Conservation (phyloP, 2,329 filamentous ascomycete genomes). For the Penicillium sp. region DNA sequence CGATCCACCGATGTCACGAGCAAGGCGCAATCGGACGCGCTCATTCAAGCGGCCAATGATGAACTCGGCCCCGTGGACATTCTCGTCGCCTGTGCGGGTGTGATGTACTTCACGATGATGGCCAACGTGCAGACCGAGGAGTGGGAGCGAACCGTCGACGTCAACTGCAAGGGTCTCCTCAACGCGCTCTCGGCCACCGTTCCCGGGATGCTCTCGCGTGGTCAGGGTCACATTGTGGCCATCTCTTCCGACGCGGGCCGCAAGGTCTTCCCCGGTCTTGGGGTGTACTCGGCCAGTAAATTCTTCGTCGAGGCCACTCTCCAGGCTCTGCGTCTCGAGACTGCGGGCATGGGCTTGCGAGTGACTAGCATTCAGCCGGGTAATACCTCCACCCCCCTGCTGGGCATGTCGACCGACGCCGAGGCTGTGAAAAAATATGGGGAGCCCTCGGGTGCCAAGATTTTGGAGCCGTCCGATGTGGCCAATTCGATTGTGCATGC, state of each 20-base stretch:
- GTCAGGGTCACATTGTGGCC: conserved; percentile 67
- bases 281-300: conserved; percentile 76
- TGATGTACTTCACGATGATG: conserved; percentile 91
- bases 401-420: conserved; percentile 67
- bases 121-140: conserved; percentile 65
- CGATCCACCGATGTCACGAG: conserved; percentile 69
- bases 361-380: conserved; percentile 73
- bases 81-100: conserved; percentile 71
- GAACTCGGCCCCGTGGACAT: conserved; percentile 69
- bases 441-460: conserved; percentile 66
- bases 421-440: conserved; percentile 76
- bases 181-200: conserved; percentile 65
- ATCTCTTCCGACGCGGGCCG: conserved; percentile 78
- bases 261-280: conserved; percentile 74
- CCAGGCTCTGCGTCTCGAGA: conserved; percentile 69
- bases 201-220: conserved; percentile 64
- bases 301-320: conserved; percentile 80
- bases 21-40: conserved; percentile 58
- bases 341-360: conserved; percentile 63
- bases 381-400: conserved; percentile 66
- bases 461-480: conserved; percentile 67
- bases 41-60: conserved; percentile 54
- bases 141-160: conserved; percentile 76
- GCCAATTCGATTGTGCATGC: conserved; percentile 69
- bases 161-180: conserved; percentile 78